These are phyloP conservation scores for Cyberlindnera mississippiensis DNA, from an alignment of 805 yeast genomes.

Conservation along the genomic window DNA sequence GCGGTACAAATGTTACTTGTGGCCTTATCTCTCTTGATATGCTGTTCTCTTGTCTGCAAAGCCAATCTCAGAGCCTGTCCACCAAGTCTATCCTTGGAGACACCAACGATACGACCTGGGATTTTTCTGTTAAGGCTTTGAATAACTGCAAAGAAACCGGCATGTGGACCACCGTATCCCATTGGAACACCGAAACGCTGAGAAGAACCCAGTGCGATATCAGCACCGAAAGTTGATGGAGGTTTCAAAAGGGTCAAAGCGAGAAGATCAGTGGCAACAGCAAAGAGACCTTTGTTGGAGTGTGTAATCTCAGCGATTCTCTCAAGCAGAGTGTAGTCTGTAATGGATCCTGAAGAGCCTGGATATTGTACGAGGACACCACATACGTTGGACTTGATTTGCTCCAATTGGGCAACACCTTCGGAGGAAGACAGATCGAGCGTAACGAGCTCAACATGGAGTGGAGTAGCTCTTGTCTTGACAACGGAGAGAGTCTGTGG, in stretches of 20 bases:
- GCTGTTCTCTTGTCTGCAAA: conserved; percentile 97
- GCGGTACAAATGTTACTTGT: conserved; percentile 98
- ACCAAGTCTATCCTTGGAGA: conserved; percentile 87
- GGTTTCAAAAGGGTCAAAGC: conserved; percentile 84
- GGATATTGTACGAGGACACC: conserved; percentile 93
- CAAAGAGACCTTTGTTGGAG: conserved; percentile 64
- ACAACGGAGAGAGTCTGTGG: conserved; percentile 84
- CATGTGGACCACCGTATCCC: conserved; percentile 99
- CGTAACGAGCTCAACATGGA: conserved; percentile 59
- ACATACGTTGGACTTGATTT: conserved; percentile 42
- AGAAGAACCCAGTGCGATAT: conserved; percentile 85
- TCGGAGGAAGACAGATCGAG: conserved; percentile 48
- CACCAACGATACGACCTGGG: conserved; percentile 95
- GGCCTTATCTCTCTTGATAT: conserved; percentile 95
- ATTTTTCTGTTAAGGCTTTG: conserved; percentile 80
- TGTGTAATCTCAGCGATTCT: conserved; percentile 65
- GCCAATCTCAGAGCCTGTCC: conserved; percentile 88
- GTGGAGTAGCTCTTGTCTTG: conserved; percentile 70
- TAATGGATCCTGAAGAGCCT: conserved; percentile 72
- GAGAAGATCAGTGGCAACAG: conserved; percentile 88
- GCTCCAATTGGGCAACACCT: conserved; percentile 34
- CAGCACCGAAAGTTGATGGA: conserved; percentile 85
- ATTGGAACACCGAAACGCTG: conserved; percentile 97
- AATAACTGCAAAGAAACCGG: conserved; percentile 92
- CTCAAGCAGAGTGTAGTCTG: conserved; percentile 43